phyloP scores from a whole-genome alignment of 2,329 filamentous ascomycete species.

The Colletotrichum gigasporum region DNA sequence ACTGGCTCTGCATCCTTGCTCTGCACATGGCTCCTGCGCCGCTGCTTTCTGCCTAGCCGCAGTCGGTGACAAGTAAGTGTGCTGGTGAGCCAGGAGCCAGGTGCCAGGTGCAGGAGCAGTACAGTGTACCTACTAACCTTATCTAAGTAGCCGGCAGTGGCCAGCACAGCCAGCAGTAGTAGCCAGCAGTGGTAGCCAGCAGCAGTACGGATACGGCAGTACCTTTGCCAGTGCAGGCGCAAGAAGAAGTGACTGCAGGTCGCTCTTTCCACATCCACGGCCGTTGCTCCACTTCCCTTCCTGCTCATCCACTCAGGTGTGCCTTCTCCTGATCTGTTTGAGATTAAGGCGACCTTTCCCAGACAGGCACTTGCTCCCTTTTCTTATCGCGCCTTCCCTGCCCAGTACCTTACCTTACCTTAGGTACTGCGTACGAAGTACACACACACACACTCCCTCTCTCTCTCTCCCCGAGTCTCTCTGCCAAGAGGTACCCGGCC shows the following conservation, averaged over 20 bases:
- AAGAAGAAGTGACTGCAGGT: neutral
- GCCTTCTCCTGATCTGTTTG: slow-evolving; percentile 20
- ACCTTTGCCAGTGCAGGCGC: neutral
- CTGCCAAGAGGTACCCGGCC: neutral
- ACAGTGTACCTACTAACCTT: too few species aligned
- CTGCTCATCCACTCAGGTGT: neutral
- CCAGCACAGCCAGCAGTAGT: too few species aligned
- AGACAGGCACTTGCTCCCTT: neutral
- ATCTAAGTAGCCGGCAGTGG: too few species aligned
- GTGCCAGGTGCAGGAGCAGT: neutral
- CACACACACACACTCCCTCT: too few species aligned
- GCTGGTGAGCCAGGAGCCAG: too few species aligned
- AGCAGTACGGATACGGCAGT: too few species aligned
- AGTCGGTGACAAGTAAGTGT: neutral
- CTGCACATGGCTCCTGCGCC: slow-evolving; percentile 16
- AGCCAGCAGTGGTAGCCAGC: neutral
- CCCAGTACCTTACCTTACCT: neutral
- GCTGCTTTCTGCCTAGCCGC: neutral
- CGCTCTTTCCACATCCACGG: neutral
- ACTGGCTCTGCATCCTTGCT: slow-evolving; percentile 9
- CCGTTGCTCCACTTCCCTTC: neutral
- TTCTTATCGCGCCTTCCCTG: neutral
- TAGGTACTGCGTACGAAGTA: neutral
- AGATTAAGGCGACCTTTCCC: slow-evolving; percentile 1
- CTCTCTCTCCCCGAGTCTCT: too few species aligned